Conservation (phyloP, 2,329 filamentous ascomycete genomes). For the Eutypella sp. region DNA sequence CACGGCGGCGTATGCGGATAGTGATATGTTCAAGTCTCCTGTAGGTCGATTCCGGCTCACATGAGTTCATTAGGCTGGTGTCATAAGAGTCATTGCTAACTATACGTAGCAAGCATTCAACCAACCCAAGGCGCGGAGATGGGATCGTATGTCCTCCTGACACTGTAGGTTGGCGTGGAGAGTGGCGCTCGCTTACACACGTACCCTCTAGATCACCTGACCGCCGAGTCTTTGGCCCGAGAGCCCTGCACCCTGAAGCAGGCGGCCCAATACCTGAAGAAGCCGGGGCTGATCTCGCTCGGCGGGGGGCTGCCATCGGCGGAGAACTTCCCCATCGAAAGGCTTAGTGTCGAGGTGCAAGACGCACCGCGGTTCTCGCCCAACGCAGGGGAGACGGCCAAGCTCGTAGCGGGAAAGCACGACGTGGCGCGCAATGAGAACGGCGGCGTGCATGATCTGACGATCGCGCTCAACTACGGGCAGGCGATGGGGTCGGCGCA, state of each 20-base stretch:
- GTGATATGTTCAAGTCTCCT: slow-evolving; percentile 77
- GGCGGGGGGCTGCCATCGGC: slow-evolving; percentile 87
- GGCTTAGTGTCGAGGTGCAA: slow-evolving; percentile 72
- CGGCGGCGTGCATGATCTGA: slow-evolving; percentile 60
- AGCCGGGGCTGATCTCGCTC: slow-evolving; percentile 81
- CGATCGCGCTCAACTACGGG: slow-evolving; percentile 88
- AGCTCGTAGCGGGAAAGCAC: slow-evolving; percentile 72
- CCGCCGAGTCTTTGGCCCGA: slow-evolving; percentile 54
- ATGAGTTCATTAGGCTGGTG: slow-evolving; percentile 21
- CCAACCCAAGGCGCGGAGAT: slow-evolving; percentile 75
- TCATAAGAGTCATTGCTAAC: slow-evolving; percentile 13
- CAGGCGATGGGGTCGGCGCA: slow-evolving; percentile 83
- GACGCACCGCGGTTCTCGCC: slow-evolving; percentile 63
- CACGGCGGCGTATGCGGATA: slow-evolving; percentile 70
- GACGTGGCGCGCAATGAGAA: slow-evolving; percentile 49
- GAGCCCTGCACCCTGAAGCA: slow-evolving; percentile 72
- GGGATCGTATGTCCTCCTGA: slow-evolving; percentile 66
- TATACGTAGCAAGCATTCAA: slow-evolving; percentile 36
- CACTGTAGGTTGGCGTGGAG: too few relatives aligned
- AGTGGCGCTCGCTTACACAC: slow-evolving; percentile 5
- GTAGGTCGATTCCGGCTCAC: slow-evolving; percentile 39
- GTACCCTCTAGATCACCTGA: slow-evolving; percentile 48
- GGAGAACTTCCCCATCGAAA: slow-evolving; percentile 88
- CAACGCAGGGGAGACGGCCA: slow-evolving; percentile 48
- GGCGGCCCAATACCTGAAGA: slow-evolving; percentile 74